phyloP scores from a whole-genome alignment of 768 basidiomycete genomes.

The Saitozyma sp. region DNA sequence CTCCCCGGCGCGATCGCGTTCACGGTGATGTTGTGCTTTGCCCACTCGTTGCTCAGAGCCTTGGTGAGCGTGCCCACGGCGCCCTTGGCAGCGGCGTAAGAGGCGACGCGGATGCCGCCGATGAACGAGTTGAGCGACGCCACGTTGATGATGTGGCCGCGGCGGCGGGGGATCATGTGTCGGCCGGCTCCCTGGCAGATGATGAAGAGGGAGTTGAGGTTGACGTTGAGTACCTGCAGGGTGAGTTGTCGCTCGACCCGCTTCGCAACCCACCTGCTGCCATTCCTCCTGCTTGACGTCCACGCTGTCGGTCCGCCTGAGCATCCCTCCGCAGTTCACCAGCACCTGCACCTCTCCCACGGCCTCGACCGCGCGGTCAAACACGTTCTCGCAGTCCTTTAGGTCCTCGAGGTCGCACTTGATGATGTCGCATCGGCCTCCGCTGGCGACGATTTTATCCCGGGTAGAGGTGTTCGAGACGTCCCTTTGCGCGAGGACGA shows the following conservation, averaged over 20 bases:
- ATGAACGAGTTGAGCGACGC: constrained; percentile 56
- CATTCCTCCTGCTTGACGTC: constrained; percentile 65
- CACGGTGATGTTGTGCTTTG: constrained; percentile 76
- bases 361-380: constrained; percentile 19
- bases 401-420: constrained; percentile 16
- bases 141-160: constrained; percentile 71
- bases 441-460: constrained; percentile 4
- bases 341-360: constrained; percentile 59
- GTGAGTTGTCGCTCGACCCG: neutral
- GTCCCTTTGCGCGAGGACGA: constrained; percentile 26
- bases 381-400: constrained; percentile 15
- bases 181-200: constrained; percentile 76
- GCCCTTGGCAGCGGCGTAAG: constrained; percentile 86
- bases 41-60: constrained; percentile 89
- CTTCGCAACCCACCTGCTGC: constrained; percentile 60
- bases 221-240: constrained; percentile 72
- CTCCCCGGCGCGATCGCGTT: constrained; percentile 85
- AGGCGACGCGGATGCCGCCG: constrained; percentile 69
- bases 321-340: constrained; percentile 61
- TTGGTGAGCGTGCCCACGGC: constrained; percentile 59
- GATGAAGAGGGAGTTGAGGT: constrained; percentile 80
- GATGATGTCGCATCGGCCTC: constrained; percentile 16
- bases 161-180: constrained; percentile 69
- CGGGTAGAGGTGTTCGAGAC: constrained; percentile 16
- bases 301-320: constrained; percentile 55